Percentiles rank a stretch among this genome's conserved stretches.
Conservation (phyloP, 2,329 filamentous ascomycete species). For the Hypoxylon sp. region DNA sequence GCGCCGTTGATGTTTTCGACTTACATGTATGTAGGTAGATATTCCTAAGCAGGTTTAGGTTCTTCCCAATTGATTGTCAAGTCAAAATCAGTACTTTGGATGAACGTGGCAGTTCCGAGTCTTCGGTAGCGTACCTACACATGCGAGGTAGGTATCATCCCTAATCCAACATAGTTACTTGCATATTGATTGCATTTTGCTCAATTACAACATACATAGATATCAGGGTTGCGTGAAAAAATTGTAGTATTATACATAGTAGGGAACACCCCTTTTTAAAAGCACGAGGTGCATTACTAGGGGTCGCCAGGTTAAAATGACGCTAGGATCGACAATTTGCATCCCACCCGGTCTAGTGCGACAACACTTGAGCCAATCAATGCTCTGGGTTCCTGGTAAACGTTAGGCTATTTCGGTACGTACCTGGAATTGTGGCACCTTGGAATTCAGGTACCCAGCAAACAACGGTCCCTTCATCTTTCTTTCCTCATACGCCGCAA, state of each 20-base stretch:
- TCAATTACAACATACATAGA: too few species aligned
- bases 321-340: constrained; percentile 36
- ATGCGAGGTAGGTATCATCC: constrained; percentile 8
- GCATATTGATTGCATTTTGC: too few species aligned
- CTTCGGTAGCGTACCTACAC: constrained; percentile 13
- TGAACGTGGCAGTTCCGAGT: constrained; percentile 11
- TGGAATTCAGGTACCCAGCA: constrained; percentile 26
- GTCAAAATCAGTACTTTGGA: too few species aligned
- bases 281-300: constrained; percentile 20
- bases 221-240: too few species aligned
- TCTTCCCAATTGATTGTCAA: too few species aligned
- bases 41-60: too few species aligned
- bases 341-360: constrained; percentile 23
- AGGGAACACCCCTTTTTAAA: constrained; percentile 24
- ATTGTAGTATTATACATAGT: constrained; percentile 12
- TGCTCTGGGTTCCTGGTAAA: constrained; percentile 22
- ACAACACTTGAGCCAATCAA: constrained; percentile 24
- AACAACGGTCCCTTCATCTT: constrained; percentile 32
- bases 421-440: constrained; percentile 16
- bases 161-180: not conserved
- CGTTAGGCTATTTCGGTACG: constrained; percentile 30
- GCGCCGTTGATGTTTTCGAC: too few species aligned
- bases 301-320: constrained; percentile 27
- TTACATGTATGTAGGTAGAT: too few species aligned
- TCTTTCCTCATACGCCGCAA: constrained; percentile 21